Evolutionary conservation across 257 asterid genomes (phyloP).

Genomic region (Orobanche coerulescens): DNA sequence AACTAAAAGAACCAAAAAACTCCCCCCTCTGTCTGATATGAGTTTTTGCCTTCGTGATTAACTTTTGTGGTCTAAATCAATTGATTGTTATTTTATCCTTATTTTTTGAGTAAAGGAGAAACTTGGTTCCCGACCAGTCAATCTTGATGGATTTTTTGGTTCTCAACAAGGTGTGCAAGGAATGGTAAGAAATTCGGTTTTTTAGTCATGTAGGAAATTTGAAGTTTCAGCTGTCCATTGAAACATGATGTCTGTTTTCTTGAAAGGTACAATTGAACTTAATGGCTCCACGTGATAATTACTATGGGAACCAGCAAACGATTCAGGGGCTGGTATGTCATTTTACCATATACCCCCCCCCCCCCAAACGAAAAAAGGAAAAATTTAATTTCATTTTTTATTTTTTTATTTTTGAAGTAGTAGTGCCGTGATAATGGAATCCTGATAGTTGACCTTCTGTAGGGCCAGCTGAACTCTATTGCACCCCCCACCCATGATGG

Average conservation of each 20-base stretch:
- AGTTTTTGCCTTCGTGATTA: neutral
- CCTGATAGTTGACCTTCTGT: slow-evolving; percentile 24
- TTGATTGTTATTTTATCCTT: neutral
- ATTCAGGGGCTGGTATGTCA: slow-evolving; percentile 81
- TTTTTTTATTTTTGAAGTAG: neutral
- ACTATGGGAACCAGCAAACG: slow-evolving; percentile 69
- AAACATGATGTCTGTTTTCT: slow-evolving; percentile 27
- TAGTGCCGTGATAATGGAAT: slow-evolving; percentile 2
- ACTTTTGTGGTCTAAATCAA: neutral
- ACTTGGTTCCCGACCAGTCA: slow-evolving; percentile 61
- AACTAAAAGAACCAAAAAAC: too few relatives aligned
- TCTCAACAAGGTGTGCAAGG: slow-evolving; percentile 73
- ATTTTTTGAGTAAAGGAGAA: slow-evolving; percentile 50
- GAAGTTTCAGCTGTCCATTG: slow-evolving; percentile 3
- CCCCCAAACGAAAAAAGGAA: too few relatives aligned
- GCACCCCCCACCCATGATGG: slow-evolving; percentile 87
- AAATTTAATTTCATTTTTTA: slow-evolving; percentile 3
- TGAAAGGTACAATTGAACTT: slow-evolving; percentile 54
- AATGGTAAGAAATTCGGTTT: slow-evolving; percentile 49
- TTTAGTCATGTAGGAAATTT: neutral
- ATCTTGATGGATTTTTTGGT: slow-evolving; percentile 69
- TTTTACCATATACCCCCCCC: slow-evolving; percentile 15
- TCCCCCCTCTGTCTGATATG: neutral
- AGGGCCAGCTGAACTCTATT: slow-evolving; percentile 90
- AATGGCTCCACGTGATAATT: slow-evolving; percentile 80